Evolutionary conservation across 108 stramenopile species (phyloP).

Genomic region (Epithemia pelagica): DNA sequence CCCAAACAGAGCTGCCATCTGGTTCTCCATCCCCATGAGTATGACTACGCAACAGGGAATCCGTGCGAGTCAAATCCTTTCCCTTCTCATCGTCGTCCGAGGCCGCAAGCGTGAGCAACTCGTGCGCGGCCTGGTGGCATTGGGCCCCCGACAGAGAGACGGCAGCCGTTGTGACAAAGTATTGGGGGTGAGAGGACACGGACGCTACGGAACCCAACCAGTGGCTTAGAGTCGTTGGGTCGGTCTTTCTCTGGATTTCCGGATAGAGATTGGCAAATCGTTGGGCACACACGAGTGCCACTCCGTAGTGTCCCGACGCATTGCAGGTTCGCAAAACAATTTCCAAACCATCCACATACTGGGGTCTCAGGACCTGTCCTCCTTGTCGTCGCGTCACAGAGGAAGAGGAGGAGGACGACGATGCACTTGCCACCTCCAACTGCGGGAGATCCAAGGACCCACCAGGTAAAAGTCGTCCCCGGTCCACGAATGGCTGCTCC

Average conservation of each 20-base stretch:
- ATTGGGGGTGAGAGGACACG: not conserved
- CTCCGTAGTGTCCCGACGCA: slow-evolving; percentile 41
- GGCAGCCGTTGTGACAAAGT: not conserved
- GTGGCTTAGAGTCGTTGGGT: not conserved
- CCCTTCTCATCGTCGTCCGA: no score
- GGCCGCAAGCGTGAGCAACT: not conserved
- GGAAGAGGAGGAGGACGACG: no score
- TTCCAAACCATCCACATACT: no score
- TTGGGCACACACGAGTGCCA: slow-evolving; percentile 32
- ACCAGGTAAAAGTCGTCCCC: not conserved
- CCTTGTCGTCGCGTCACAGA: no score
- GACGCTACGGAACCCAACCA: not conserved
- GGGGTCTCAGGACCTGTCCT: no score
- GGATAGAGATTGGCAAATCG: not conserved
- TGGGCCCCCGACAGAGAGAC: not conserved
- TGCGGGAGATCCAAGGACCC: slow-evolving; percentile 1
- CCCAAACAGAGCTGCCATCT: not conserved
- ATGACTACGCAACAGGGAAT: not conserved
- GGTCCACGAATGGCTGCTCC: slow-evolving; percentile 4
- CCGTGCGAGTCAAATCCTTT: not conserved
- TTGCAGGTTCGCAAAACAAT: slow-evolving; percentile 48
- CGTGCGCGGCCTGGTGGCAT: not conserved
- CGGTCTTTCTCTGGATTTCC: not conserved
- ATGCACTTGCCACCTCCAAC: no score
- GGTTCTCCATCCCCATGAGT: not conserved